Evolutionary conservation across 305 asterid genomes (phyloP).

Genomic region (Solanum hybrid): DNA sequence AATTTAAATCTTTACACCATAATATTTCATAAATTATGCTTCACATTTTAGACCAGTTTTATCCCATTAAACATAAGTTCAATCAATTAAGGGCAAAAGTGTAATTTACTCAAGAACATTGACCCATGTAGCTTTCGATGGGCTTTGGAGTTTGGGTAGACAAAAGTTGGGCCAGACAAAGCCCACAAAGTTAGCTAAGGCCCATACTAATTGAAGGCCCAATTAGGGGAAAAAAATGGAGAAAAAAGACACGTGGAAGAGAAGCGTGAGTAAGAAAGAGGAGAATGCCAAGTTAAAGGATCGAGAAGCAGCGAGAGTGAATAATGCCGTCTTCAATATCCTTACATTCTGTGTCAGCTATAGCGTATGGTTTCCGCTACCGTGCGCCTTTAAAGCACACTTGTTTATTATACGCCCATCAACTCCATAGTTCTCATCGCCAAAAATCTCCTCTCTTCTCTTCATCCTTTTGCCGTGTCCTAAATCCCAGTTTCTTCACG

Average conservation of each 20-base stretch:
- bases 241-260: not conserved
- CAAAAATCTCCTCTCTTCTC: slow-evolving; percentile 12
- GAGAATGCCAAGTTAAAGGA: not conserved
- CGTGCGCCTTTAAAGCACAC: slow-evolving; percentile 31
- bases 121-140: not conserved
- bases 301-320: not conserved
- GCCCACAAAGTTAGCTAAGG: not conserved
- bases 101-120: not conserved
- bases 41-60: not conserved
- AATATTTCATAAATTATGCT: not conserved
- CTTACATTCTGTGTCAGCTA: slow-evolving; percentile 14
- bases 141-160: not conserved
- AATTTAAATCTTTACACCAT: not conserved
- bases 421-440: slow-evolving; percentile 8
- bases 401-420: slow-evolving; percentile 16
- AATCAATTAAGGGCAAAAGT: not conserved
- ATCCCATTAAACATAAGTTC: not conserved
- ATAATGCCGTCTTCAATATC: slow-evolving; percentile 10
- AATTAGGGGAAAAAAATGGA: not conserved
- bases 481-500: slow-evolving; percentile 25
- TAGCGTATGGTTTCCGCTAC: slow-evolving; percentile 42
- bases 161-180: not conserved
- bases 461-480: slow-evolving; percentile 25
- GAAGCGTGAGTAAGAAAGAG: not conserved
- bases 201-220: not conserved